phyloP scores from a whole-genome alignment of 306 rosid species.

The Begonia fuchsioides region DNA sequence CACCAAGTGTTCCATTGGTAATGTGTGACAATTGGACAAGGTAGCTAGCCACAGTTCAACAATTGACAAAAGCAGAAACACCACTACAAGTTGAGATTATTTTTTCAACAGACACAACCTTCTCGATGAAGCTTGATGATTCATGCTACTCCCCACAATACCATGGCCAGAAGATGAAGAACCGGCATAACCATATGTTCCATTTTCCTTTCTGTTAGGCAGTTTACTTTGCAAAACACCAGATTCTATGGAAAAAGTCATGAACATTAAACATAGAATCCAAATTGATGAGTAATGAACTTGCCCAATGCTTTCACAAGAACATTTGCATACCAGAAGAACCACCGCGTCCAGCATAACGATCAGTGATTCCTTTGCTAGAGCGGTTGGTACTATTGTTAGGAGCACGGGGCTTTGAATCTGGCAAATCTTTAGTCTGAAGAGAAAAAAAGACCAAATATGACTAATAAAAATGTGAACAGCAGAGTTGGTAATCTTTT shows the following conservation, averaged over 20 bases:
- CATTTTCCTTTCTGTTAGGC: slow-evolving; percentile 74
- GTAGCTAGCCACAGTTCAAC: no score
- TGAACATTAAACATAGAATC: no score
- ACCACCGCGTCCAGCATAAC: slow-evolving; percentile 55
- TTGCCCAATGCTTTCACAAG: no score
- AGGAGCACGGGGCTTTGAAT: slow-evolving; percentile 50
- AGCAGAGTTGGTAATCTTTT: neutral
- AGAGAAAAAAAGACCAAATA: neutral
- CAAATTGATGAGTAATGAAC: no score
- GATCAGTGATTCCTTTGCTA: slow-evolving; percentile 41
- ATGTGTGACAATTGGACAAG: no score
- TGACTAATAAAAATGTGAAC: no score
- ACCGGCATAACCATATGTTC: slow-evolving; percentile 37
- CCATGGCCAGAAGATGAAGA: slow-evolving; percentile 32
- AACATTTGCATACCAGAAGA: slow-evolving; percentile 34
- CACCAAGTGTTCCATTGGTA: no score
- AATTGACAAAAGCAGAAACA: no score
- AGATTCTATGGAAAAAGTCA: slow-evolving; percentile 20
- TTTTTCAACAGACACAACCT: slow-evolving; percentile 22
- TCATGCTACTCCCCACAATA: slow-evolving; percentile 28
- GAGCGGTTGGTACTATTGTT: slow-evolving; percentile 37
- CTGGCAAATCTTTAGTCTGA: slow-evolving; percentile 62
- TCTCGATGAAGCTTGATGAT: slow-evolving; percentile 34
- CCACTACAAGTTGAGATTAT: neutral
- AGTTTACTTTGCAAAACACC: slow-evolving; percentile 39